Base-by-base conservation (phyloP, 768 basidiomycete species). In the Punctularia strigosozonata region DNA sequence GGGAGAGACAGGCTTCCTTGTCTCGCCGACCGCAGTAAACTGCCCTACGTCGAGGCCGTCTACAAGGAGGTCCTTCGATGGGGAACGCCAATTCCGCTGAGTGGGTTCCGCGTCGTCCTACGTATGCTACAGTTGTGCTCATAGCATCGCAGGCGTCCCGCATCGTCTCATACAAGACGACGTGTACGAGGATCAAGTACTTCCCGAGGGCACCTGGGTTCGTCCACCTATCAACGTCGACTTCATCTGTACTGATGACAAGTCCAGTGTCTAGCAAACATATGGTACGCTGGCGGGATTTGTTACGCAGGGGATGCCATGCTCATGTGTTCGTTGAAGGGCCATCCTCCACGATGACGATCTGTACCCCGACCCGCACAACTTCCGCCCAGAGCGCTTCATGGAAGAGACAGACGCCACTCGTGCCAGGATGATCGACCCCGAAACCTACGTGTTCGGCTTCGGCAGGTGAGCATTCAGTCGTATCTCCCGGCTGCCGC, bases 341-440 rank as follows among this genome's bases (percentile, higher is more conserved):
- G 18, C 8, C 12, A 34, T 34, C 10, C 18, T 8, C 19, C 33
- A 19, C 19, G 64, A 79, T 42, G 68, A 74, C 35, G 49, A 43
- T 3, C 50, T 72, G 6, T 81, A 64, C 50, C 65, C 68, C 1
- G 57, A 75, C 40, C 57, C 78, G 1, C 53, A 69, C 33, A 42
- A 45, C 2, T 80, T 80, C 56, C 52, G 55, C 25, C 78, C 77
- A 0, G 71, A 73, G 25, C 66, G 78, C 3, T 77, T 63, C 46
- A 44, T 76, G 35, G 50, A 46, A 33, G 36, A 39, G 12, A 46
- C 45, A 17, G 53, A 56, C 36, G 50, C 51, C 24, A 46, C 49
- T 23, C 46, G 47, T 1, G 56, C 50, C 44, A 53, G 53, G 32
- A 55, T 52, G 25, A 56, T 58, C 7, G 71, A 72, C 48, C 70